phyloP scores from a whole-genome alignment of 805 yeast genomes.

The fission yeast (Schizosaccharomyces pombe) region DNA sequence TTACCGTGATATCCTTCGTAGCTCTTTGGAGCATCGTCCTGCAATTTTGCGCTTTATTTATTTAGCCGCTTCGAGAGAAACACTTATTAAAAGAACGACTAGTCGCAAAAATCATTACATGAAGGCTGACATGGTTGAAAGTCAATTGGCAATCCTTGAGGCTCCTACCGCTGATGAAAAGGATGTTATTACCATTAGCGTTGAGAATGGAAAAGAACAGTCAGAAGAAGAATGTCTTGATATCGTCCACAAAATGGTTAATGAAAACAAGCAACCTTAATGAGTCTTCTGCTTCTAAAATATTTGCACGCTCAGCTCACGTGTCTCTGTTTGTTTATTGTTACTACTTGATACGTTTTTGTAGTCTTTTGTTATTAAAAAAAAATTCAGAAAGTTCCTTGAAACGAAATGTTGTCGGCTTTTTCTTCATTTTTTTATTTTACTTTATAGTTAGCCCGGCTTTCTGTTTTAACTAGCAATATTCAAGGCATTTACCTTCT shows the following conservation, averaged over 20 bases:
- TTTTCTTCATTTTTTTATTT: too few relatives aligned
- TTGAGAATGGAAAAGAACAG: neutral
- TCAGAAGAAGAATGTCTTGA: neutral
- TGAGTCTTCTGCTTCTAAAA: too few relatives aligned
- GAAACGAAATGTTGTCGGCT: too few relatives aligned
- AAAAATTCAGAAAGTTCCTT: too few relatives aligned
- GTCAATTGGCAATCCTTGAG: conserved; percentile 10
- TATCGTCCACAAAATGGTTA: neutral
- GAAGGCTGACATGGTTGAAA: conserved; percentile 20
- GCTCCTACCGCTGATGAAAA: conserved; percentile 6
- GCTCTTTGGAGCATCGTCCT: conserved; percentile 12
- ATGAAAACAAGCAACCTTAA: neutral
- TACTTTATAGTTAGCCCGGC: too few relatives aligned
- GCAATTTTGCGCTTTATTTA: conserved; percentile 37
- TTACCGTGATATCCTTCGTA: conserved; percentile 43
- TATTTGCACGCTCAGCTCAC: too few relatives aligned
- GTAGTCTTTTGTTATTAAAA: too few relatives aligned
- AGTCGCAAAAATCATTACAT: conserved; percentile 58
- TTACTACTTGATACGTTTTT: too few relatives aligned
- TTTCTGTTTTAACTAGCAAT: too few relatives aligned
- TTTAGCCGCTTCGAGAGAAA: conserved; percentile 39
- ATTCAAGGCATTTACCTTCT: too few relatives aligned
- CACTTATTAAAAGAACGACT: conserved; percentile 34
- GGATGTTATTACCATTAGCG: neutral
- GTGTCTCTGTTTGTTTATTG: too few relatives aligned